Evolutionary conservation across 306 rosid genomes (phyloP).

Genomic region (Sophora flavescens): DNA sequence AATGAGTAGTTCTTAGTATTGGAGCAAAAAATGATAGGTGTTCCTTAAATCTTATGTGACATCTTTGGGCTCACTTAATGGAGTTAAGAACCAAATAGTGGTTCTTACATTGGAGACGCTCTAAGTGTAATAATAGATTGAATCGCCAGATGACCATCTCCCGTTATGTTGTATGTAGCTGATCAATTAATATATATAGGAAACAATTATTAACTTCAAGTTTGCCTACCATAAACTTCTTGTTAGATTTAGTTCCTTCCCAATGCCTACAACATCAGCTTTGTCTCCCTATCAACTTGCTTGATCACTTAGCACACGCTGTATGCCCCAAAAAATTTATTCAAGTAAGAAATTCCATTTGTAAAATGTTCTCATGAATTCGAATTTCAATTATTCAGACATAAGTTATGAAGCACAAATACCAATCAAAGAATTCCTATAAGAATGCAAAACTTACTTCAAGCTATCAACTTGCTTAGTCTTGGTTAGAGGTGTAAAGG

Average conservation of each 20-base stretch:
- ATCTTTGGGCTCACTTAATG: too few species aligned
- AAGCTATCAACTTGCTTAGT: neutral
- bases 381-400: constrained; percentile 1
- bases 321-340: neutral
- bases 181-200: too few species aligned
- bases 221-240: constrained; percentile 7
- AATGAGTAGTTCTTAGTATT: too few species aligned
- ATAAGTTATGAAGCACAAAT: neutral
- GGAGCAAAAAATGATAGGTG: too few species aligned
- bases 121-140: neutral
- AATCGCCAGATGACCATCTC: neutral
- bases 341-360: neutral
- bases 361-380: neutral
- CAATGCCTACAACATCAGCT: constrained; percentile 9
- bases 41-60: too few species aligned
- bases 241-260: constrained; percentile 22
- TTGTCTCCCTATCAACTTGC: constrained; percentile 29
- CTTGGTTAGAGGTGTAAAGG: too few species aligned
- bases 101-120: too few species aligned
- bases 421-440: constrained; percentile 19
- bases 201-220: too few species aligned
- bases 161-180: too few species aligned
- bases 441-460: neutral
- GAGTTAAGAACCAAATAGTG: too few species aligned
- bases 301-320: constrained; percentile 29